Evolutionary conservation across 1,284 basidiomycete species (phyloP), one percentile per base, ranked within the genome.

Genomic region (Ustilago crameri): DNA sequence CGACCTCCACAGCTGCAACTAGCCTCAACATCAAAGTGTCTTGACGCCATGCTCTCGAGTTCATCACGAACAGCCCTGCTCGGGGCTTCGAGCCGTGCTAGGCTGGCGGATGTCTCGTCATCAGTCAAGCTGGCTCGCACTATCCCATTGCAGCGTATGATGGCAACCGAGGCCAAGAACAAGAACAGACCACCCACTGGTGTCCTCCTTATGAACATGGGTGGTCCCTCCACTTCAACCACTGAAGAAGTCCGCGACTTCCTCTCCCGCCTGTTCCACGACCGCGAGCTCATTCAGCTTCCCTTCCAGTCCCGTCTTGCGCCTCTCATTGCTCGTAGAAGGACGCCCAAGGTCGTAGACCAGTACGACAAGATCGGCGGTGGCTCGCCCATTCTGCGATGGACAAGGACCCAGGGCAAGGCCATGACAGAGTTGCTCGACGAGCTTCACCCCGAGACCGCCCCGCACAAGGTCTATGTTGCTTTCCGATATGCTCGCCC

Each of bases 141-240:
- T 10, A 20, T 30, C n/a, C 49, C 60, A 15, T 44, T 59, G 46
- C 41, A 35, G 3, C 61, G 71, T 17, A 55, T 46, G 3, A 54
- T 69, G 15, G 66, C 71, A n/a, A 55, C 58, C n/a, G 57, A 24
- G 9, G 57, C 62, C 18, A 61, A 48, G 37, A 62, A 27, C 41
- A 10, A 24, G 20, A 41, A 32, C 49, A 74, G 62, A 49, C 61
- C 61, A 22, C 80, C 80, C 5, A 85, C 82, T 91, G 95, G 91
- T 38, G 88, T 98, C 62, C 92, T 98, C 32, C 92, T 98, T 91
- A 87, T 98, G 86, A 98, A 98, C 85, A 98, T 98, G 95, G 95
- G 95, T 45, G 95, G 95, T 0, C 95, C 95, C 10, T 64, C 59
- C 38, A 71, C 58, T 18, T 89, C 91, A 40, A 96, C 93, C 1